phyloP scores from a whole-genome alignment of 257 asterid genomes.

The Jacaranda mimosifolia region DNA sequence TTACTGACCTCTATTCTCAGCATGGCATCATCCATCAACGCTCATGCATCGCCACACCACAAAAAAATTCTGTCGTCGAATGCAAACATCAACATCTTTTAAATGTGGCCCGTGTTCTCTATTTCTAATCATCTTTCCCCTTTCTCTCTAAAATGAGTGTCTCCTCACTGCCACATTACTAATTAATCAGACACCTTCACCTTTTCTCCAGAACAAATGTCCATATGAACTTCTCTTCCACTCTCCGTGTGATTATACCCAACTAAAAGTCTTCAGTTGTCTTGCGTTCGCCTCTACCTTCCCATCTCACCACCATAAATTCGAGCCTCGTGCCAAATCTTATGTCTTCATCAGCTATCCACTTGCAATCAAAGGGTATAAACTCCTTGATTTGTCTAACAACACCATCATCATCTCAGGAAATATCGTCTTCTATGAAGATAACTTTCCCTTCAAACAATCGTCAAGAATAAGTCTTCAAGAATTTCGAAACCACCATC shows the following conservation, averaged over 20 bases:
- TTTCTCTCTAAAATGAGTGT: neutral
- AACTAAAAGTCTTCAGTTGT: neutral
- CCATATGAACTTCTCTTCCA: neutral
- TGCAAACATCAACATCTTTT: neutral
- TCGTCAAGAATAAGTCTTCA: too few species aligned
- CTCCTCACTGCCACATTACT: neutral
- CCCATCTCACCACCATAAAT: neutral
- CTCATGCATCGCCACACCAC: neutral
- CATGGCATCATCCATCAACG: neutral
- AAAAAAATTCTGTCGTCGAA: too few species aligned
- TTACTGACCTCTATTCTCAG: neutral
- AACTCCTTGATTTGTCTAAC: neutral
- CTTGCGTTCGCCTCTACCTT: constrained; percentile 9
- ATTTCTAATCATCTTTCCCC: neutral
- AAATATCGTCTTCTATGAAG: neutral
- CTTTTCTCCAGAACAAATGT: neutral
- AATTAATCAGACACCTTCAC: neutral
- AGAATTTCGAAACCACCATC: neutral
- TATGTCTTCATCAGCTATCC: constrained; percentile 7
- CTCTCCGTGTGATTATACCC: neutral
- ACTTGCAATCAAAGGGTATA: neutral
- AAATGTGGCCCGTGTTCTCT: neutral
- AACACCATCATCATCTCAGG: neutral
- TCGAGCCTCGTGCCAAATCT: neutral
- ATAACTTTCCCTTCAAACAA: neutral